A percentile compares a stretch with the other conserved stretches of the same genome.
phyloP scores from a whole-genome alignment of 2,329 filamentous ascomycete genomes.

The Alternaria sp. region DNA sequence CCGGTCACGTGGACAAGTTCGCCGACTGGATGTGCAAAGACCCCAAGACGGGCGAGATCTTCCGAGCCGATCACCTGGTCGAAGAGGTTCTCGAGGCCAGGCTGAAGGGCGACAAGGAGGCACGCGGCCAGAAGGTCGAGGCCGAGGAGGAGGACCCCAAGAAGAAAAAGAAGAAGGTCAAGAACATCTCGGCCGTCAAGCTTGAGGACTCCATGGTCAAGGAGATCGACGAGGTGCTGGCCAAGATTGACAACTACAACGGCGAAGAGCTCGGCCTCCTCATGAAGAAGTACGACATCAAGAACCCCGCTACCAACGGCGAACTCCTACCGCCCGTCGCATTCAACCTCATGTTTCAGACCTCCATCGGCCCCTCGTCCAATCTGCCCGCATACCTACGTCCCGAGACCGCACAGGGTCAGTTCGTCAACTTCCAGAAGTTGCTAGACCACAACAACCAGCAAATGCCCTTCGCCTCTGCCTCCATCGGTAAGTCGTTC shows the following conservation, averaged over 20 bases:
- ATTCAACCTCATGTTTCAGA: constrained; percentile 99
- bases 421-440: constrained; percentile 97
- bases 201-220: constrained; percentile 84
- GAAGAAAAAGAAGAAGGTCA: constrained; percentile 87
- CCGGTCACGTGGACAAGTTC: constrained; percentile 95
- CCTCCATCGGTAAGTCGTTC: constrained; percentile 97
- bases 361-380: constrained; percentile 88
- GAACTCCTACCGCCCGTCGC: constrained; percentile 81
- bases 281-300: constrained; percentile 87
- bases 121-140: constrained; percentile 78
- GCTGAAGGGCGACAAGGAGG: constrained; percentile 89
- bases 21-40: constrained; percentile 99
- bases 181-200: constrained; percentile 70
- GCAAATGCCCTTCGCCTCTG: constrained; percentile 95
- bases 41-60: constrained; percentile 94
- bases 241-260: constrained; percentile 93
- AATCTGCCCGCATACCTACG: constrained; percentile 70
- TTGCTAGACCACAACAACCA: constrained; percentile 96
- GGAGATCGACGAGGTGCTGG: constrained; percentile 91
- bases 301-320: constrained; percentile 80
- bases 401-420: constrained; percentile 96
- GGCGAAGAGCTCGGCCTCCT: constrained; percentile 84
- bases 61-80: constrained; percentile 94
- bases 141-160: constrained; percentile 79
- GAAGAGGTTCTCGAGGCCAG: constrained; percentile 90